Evolutionary conservation across 2,329 filamentous ascomycete genomes (phyloP).

Genomic region (Furcasterigmium furcatum): DNA sequence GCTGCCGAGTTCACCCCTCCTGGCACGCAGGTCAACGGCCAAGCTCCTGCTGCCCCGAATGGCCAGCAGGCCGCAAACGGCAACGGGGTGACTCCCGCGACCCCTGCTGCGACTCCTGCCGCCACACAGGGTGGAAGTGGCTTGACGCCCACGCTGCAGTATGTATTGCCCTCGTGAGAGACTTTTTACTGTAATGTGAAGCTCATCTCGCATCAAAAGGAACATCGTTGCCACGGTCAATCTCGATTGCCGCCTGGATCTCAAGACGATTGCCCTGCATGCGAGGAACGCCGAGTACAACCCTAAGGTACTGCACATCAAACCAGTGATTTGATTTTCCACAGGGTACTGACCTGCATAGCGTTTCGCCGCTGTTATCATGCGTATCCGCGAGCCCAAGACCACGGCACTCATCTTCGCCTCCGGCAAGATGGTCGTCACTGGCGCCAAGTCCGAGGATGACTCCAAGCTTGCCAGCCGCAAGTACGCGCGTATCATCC

Average conservation of each 20-base stretch:
- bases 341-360: constrained; percentile 31
- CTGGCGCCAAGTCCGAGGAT: constrained; percentile 95
- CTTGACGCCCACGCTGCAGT: constrained; percentile 92
- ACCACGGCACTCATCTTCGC: constrained; percentile 97
- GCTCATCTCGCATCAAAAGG: constrained; percentile 63
- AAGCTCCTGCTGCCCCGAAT: constrained; percentile 40
- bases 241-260: constrained; percentile 91
- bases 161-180: constrained; percentile 60
- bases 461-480: constrained; percentile 94
- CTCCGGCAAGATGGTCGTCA: constrained; percentile 99
- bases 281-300: constrained; percentile 99
- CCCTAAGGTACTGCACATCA: constrained; percentile 69
- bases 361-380: constrained; percentile 99
- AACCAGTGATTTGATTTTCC: constrained; percentile 3
- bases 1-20: constrained; percentile 77
- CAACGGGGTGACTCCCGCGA: constrained; percentile 81
- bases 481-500: constrained; percentile 98
- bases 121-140: constrained; percentile 81
- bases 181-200: constrained; percentile 33
- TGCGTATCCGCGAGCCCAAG: constrained; percentile 99
- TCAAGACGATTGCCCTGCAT: constrained; percentile 98
- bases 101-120: constrained; percentile 87
- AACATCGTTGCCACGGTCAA: constrained; percentile 99
- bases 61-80: constrained; percentile 59
- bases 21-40: constrained; percentile 55